Percentiles rank a stretch among this genome's conserved stretches.
Evolutionary conservation across 192 early-diverging fungal genomes (phyloP).

Genomic region (Linnemannia schmuckeri): DNA sequence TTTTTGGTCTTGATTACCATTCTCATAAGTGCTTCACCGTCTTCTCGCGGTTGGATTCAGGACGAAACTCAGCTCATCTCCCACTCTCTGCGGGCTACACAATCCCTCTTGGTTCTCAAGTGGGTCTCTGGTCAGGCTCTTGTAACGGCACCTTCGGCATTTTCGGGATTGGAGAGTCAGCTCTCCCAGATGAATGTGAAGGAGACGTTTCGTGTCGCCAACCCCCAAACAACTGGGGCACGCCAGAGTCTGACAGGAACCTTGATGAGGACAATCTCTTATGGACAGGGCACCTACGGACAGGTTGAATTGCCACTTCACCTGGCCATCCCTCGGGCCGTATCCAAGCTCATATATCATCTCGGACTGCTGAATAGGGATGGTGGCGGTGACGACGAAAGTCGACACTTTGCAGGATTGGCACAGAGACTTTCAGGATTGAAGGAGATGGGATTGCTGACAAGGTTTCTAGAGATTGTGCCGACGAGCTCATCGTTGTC

Average conservation of each 20-base stretch:
- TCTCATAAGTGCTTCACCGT: slow-evolving; percentile 24
- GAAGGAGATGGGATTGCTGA: slow-evolving; percentile 24
- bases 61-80: slow-evolving; percentile 39
- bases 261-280: slow-evolving; percentile 23
- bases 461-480: slow-evolving; percentile 36
- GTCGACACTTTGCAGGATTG: slow-evolving; percentile 29
- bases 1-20: slow-evolving; percentile 30
- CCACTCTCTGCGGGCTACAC: slow-evolving; percentile 25
- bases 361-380: slow-evolving; percentile 23
- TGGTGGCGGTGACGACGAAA: not conserved
- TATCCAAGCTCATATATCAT: slow-evolving; percentile 39
- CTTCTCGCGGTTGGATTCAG: slow-evolving; percentile 24
- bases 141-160: not conserved
- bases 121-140: slow-evolving; percentile 44
- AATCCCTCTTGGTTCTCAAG: slow-evolving; percentile 34
- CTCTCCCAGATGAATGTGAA: slow-evolving; percentile 31
- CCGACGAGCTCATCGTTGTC: slow-evolving; percentile 27
- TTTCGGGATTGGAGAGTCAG: slow-evolving; percentile 28
- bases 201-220: not conserved
- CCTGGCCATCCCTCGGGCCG: slow-evolving; percentile 44
- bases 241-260: slow-evolving; percentile 40
- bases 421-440: slow-evolving; percentile 40
- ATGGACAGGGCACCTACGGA: slow-evolving; percentile 20
- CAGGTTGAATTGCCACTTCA: slow-evolving; percentile 42
- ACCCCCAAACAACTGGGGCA: not conserved